Percentiles rank a stretch among this genome's conserved stretches.
Conservation (phyloP, 148 eudicot species). For the Rhododendron simsii region DNA sequence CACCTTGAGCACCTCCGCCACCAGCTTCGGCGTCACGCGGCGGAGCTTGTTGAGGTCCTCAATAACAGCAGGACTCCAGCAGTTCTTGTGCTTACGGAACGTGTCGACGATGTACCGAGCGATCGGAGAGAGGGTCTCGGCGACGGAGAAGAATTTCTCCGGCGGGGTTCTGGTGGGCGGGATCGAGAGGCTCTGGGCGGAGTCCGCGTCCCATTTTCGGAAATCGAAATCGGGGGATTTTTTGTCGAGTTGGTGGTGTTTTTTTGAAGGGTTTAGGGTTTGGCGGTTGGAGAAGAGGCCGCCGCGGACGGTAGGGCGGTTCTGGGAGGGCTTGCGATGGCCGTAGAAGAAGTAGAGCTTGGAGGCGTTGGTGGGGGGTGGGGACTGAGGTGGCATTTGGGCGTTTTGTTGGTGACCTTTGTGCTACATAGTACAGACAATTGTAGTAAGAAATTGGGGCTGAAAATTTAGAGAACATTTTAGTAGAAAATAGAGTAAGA, state of each 20-base stretch:
- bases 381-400: constrained; percentile 54
- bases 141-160: constrained; percentile 52
- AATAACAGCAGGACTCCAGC: constrained; percentile 62
- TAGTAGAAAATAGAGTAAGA: too few relatives aligned
- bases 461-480: too few relatives aligned
- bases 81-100: constrained; percentile 47
- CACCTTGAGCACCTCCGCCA: constrained; percentile 76
- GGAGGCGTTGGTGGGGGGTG: constrained; percentile 38
- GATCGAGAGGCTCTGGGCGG: constrained; percentile 12
- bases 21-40: constrained; percentile 70
- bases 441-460: too few relatives aligned
- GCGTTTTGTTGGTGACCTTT: not conserved
- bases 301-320: constrained; percentile 77
- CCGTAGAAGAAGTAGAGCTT: constrained; percentile 71
- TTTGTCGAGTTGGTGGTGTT: constrained; percentile 17
- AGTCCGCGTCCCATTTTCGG: constrained; percentile 70
- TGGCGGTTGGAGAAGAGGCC: constrained; percentile 85
- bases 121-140: constrained; percentile 61
- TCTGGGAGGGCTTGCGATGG: constrained; percentile 72
- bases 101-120: constrained; percentile 82
- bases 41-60: constrained; percentile 70
- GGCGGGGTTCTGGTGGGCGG: constrained; percentile 29
- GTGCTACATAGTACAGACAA: too few relatives aligned
- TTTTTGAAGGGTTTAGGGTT: constrained; percentile 36
- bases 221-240: constrained; percentile 42